Evolutionary conservation across 176 grass and related monocot genomes (phyloP), one percentile per base, ranked within the genome.

Genomic region (Cenchrus purpureus): DNA sequence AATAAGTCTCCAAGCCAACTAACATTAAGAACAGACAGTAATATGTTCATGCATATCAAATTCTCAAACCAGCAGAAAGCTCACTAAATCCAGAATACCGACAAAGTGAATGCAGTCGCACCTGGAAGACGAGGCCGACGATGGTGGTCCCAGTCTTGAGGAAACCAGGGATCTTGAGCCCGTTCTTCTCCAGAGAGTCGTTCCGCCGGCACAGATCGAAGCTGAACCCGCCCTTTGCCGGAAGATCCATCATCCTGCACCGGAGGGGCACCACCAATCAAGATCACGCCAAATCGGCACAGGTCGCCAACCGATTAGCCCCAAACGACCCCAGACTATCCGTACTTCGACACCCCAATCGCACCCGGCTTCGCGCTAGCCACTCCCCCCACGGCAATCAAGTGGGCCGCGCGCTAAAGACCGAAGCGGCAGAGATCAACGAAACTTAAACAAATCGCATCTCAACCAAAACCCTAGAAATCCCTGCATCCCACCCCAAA

Each of bases 71-170:
- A 28, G 32, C 8, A 44, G 19, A 2, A 12, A 0, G 19, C 25
- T 43, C 51, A 78, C n/a, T 70, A 37, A 88, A 71, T 7, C 14
- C n/a, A 29, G 25, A 81, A 20, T 51, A 48, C 10, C 69, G 42
- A 7, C 65, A 52, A 52, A 28, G 17, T 42, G 43, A 69, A 52
- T 13, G 45, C 12, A n/a, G 6, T 12, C 60, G 31, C 37, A 98
- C 97, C 91, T 88, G 78, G 79, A 92, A 99, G 10, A 99, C 90
- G 52, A 99, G 79, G 10, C 97, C 97, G 59, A 96, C 97, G 50
- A 99, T 99, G 68, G 97, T 99, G 6, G 97, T 99, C 9, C 97
- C 97, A 4, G 97, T 99, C 81, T 99, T 99, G 57, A 81, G 67
- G 77, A 99, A 96, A 3, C 67, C 74, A 17, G 93, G 97, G 49